Evolutionary conservation across 352 stramenopile species (phyloP), one percentile per base, ranked within the genome.

Genomic region (Pythium chondricola): DNA sequence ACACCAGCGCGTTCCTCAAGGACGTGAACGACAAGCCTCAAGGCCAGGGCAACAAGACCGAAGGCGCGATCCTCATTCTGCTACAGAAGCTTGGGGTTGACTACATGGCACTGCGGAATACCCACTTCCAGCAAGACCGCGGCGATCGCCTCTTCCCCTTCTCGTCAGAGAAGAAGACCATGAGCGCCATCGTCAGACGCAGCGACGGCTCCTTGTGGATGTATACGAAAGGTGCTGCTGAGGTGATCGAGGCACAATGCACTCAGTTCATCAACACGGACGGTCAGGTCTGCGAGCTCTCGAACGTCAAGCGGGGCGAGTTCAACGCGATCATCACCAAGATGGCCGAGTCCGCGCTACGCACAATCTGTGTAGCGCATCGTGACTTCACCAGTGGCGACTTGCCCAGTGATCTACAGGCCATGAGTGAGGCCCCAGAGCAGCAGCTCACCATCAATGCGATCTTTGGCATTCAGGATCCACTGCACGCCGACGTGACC

Each of bases 401-500:
- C 4, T 56, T 96, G 2, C 83, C 83, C 6, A 42, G 58, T 10
- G 75, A 91, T 29, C 66, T 92, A 4, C 61, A 87, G 26, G 67
- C 63, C 6, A 54, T 88, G 10, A 45, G 48, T 4, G 55, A 83
- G 6, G 65, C 77, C 4, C 83, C 85, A 11, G 87, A 96, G 33
- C 65, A 84, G 5, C 69, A 92, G 7, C 67, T 95, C 40, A 51
- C 95, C 14, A 68, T 93, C 27, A 80, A 73, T 27, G 91, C 85
- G 32, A 88, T 99, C 49, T 94, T 98, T 33, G 96, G 94, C 50
- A 98, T 98, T 52, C 83, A 97, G 57, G 97, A 99, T 63, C 97
- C 97, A 4, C 75, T 98, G 33, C 88, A 95, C 16, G 71, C 74
- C 0, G 94, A 98, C 59, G 96, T 99, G 24, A 84, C 87, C 20